Conservation (phyloP, 1,139 yeast genomes). For the Candida anutae region DNA sequence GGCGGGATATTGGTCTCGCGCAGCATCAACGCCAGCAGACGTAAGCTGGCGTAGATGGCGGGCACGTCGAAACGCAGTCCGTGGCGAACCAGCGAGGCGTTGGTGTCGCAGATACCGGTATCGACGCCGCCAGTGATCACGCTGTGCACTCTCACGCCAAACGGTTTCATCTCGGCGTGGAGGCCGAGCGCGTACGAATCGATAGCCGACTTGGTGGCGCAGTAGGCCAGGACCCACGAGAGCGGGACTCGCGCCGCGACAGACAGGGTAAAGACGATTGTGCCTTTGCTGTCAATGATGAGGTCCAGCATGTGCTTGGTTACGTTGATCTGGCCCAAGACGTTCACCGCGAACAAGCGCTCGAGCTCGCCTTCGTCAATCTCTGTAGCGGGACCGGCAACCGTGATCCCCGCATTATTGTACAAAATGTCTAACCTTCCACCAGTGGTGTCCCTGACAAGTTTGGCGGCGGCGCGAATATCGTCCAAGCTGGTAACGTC, state of each 20-base stretch:
- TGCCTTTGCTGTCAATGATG: constrained; percentile 27
- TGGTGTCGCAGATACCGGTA: constrained; percentile 25
- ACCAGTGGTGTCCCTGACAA: constrained; percentile 18
- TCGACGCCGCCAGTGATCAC: constrained; percentile 36
- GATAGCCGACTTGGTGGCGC: constrained; percentile 28
- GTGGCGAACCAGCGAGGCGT: constrained; percentile 3
- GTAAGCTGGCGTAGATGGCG: constrained; percentile 21
- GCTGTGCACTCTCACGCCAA: constrained; percentile 29
- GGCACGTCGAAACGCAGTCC: constrained; percentile 21
- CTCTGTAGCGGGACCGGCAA: constrained; percentile 28
- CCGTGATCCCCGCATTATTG: constrained; percentile 27
- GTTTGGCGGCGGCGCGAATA: constrained; percentile 15
- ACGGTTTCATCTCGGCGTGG: constrained; percentile 21
- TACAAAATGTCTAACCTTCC: constrained; percentile 24
- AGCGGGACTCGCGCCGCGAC: constrained; percentile 29
- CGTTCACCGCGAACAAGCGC: constrained; percentile 24
- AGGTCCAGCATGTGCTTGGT: constrained; percentile 24
- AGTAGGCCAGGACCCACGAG: constrained; percentile 26
- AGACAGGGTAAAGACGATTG: constrained; percentile 31
- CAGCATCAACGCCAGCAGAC: constrained; percentile 19
- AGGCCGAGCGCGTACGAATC: constrained; percentile 19
- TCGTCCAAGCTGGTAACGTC: constrained; percentile 24
- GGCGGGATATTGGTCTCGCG: constrained; percentile 18
- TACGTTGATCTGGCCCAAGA: constrained; percentile 30
- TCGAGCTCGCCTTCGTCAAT: constrained; percentile 18